Evolutionary conservation across 1,139 yeast species (phyloP), one percentile per base, ranked within the genome.

Genomic region (Debaryomycetaceae sp.): DNA sequence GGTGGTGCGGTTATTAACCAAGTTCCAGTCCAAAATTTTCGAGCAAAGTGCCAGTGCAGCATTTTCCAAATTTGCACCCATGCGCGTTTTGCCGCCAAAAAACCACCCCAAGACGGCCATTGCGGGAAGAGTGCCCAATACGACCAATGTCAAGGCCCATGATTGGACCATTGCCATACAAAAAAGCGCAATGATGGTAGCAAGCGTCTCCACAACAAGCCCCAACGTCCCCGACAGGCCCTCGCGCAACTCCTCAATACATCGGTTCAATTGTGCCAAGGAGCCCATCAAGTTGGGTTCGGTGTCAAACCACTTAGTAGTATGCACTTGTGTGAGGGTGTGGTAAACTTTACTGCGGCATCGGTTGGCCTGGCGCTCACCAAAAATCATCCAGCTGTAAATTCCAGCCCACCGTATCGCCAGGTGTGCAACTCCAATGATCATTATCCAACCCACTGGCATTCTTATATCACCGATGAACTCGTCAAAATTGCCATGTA

Each of bases 111-210:
- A 41, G 0, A 66, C 11, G 0, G 65, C 65, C 41, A 91, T 73
- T 0, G 86, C 23, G 0, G 98, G 98, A 3, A 85, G 48, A 6
- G 82, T 68, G 1, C 85, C 79, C 38, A 89, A 50, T 13, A 83
- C 73, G 1, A 91, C 74, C 19, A 91, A 53, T 0, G 97, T 84
- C 9, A 91, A 65, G 3, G 83, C 68, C 96, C 97, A 89, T 1
- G 94, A 83, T 39, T 77, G 80, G 37, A 71, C 68, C 53, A 91
- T 71, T 0, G 96, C 80, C 2, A 85, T 75, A 1, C 73, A 67
- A 2, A 83, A 53, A 5, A 84, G 61, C 0, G 84, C 73, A 4
- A 77, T 33, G 0, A 77, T 59, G 0, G 83, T 65, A 1, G 75
- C 66, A 3, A 65, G 17, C 4, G 77, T 67, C 41, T 77, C 78